These are phyloP conservation scores for Lupinus albus DNA, from an alignment of 306 rosid genomes.

Conservation along the genomic window DNA sequence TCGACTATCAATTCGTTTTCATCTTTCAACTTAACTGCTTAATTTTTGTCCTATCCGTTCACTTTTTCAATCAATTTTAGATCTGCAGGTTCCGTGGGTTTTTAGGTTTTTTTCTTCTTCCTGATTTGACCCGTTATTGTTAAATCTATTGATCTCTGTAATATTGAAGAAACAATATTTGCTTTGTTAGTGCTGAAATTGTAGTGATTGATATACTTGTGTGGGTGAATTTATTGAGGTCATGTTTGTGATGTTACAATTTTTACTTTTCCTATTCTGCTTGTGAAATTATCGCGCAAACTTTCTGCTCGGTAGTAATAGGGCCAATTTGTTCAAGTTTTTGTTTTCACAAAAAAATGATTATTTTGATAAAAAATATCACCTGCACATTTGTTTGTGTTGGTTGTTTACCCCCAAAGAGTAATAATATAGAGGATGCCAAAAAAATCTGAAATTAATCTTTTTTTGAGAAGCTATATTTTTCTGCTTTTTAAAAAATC, in stretches of 20 bases:
- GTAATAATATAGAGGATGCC: too few relatives aligned
- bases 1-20: not conserved
- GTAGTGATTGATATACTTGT: not conserved
- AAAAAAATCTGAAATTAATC: too few relatives aligned
- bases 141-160: slow-evolving; percentile 18
- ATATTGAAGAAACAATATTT: not conserved
- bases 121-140: not conserved
- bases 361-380: too few relatives aligned
- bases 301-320: too few relatives aligned
- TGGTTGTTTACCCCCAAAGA: too few relatives aligned
- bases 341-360: too few relatives aligned
- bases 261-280: not conserved
- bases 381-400: too few relatives aligned
- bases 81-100: slow-evolving; percentile 36
- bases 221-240: not conserved
- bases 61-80: slow-evolving; percentile 23
- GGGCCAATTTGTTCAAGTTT: too few relatives aligned
- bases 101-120: not conserved
- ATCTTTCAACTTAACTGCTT: not conserved
- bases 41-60: not conserved
- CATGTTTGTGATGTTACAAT: not conserved
- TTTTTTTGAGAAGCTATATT: too few relatives aligned
- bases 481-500: too few relatives aligned
- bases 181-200: not conserved
- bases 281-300: not conserved